These are phyloP conservation scores for Gymnopilus junonius DNA, from an alignment of 768 basidiomycete species.

Conservation along the genomic window DNA sequence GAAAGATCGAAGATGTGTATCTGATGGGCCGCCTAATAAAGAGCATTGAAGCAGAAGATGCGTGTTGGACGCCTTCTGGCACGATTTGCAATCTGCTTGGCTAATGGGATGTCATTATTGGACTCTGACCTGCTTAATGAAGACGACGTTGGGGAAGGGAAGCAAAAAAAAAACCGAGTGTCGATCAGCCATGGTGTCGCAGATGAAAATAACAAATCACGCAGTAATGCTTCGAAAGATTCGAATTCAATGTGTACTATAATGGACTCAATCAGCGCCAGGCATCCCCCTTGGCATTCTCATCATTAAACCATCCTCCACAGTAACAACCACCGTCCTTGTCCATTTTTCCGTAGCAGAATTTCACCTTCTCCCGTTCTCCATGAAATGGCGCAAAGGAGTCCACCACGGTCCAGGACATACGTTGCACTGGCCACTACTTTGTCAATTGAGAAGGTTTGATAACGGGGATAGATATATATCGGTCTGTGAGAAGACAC, in stretches of 20 bases:
- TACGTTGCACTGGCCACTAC: not conserved
- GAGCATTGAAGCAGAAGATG: too few species aligned
- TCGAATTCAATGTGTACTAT: not conserved
- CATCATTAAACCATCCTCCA: not conserved
- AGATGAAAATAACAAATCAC: too few species aligned
- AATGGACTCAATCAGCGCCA: not conserved
- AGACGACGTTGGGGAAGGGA: too few species aligned
- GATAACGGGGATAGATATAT: not conserved
- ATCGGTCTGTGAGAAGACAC: not conserved
- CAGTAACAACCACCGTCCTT: not conserved
- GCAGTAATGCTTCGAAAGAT: too few species aligned
- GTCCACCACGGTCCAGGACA: not conserved
- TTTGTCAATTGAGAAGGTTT: not conserved
- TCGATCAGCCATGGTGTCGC: too few species aligned
- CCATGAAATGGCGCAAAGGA: not conserved
- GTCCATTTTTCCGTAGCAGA: not conserved
- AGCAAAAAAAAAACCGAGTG: too few species aligned
- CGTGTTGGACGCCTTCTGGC: too few species aligned
- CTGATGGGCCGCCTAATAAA: too few species aligned
- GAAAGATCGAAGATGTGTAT: too few species aligned
- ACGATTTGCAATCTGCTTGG: too few species aligned
- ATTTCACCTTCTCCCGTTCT: not conserved
- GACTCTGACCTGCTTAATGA: too few species aligned
- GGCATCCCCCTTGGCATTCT: not conserved
- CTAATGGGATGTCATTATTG: too few species aligned